Conservation (phyloP, 2,329 filamentous ascomycete genomes). For the Trichoderma pleuroti region DNA sequence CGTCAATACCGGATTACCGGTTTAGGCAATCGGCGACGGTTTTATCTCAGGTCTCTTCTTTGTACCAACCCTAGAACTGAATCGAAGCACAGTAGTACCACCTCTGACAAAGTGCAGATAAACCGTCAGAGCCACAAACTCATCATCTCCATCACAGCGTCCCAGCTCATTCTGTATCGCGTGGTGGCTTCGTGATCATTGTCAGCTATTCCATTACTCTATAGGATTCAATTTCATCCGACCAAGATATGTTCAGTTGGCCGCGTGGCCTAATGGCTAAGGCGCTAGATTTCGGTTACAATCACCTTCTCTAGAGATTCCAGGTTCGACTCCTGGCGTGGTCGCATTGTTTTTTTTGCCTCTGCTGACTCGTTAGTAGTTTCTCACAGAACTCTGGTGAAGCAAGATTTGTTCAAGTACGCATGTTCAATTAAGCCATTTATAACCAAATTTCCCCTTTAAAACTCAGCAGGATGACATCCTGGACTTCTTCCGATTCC, state of each 20-base stretch:
- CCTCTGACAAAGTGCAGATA: not conserved
- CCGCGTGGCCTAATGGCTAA: constrained; percentile 38
- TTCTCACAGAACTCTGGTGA: not conserved
- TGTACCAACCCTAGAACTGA: not conserved
- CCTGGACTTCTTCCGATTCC: not conserved
- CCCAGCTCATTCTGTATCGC: not conserved
- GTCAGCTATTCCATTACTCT: not conserved
- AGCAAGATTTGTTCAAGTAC: not conserved
- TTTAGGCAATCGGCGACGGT: not conserved
- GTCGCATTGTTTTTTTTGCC: constrained; percentile 24
- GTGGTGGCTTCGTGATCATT: not conserved
- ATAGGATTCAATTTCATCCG: not conserved
- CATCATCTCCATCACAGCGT: not conserved
- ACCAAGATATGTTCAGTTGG: constrained; percentile 16
- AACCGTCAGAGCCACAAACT: no score
- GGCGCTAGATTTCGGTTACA: constrained; percentile 35
- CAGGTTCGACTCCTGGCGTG: constrained; percentile 38
- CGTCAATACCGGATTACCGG: not conserved
- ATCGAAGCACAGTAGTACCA: not conserved
- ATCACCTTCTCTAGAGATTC: constrained; percentile 32
- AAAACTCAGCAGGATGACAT: not conserved
- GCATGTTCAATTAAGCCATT: not conserved
- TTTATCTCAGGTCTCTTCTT: not conserved
- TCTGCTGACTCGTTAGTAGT: not conserved
- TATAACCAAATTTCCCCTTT: not conserved